Base-by-base conservation (phyloP, 768 basidiomycete species). In the Boletus insuetus region DNA sequence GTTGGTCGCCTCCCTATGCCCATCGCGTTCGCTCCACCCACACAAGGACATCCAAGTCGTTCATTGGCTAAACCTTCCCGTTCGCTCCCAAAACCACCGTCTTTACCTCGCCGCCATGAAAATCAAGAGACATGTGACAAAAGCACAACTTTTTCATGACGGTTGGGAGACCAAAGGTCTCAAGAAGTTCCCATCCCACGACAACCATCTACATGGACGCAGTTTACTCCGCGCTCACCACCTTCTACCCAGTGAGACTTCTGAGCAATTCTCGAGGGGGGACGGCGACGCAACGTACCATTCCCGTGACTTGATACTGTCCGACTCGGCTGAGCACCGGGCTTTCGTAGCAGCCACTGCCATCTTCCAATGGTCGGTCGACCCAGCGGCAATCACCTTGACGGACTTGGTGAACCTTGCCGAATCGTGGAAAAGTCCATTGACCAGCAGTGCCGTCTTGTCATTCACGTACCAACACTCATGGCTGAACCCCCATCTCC, bases 11-110 rank as follows among this genome's bases (percentile, higher is more conserved):
- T 52, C 60, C 9, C 57, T 82, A 13, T 70, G 64, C n/a, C 74
- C 78, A 1, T 19, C n/a, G 4, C 60, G 76, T 11, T 42, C 45
- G 6, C 82, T 70, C 59, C 74, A 79, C 62, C 78, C 80, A 0
- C 8, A 48, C 42, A 26, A 48, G 22, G n/a, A 53, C 16, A 60
- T 60, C 49, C 58, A 56, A n/a, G 55, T 46, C 32, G 59, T 60
- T 19, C 41, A 26, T 13, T 59, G 59, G 59, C 37, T 39, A 2
- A n/a, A 44, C 19, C 59, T 60, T 14, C 57, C 59, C 1, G 52
- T 46, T n/a, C 47, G 60, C 32, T 61, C 73, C 4, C 78, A 77
- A 39, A 66, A 74, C 53, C 59, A 65, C 49, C 64, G 51, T 37
- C 11, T 60, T 9, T 59, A 59, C n/a, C 6, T 54, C 3, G 45